Conservation (phyloP, 371 early-diverging fungal genomes). For the Lichtheimia hyalospora region DNA sequence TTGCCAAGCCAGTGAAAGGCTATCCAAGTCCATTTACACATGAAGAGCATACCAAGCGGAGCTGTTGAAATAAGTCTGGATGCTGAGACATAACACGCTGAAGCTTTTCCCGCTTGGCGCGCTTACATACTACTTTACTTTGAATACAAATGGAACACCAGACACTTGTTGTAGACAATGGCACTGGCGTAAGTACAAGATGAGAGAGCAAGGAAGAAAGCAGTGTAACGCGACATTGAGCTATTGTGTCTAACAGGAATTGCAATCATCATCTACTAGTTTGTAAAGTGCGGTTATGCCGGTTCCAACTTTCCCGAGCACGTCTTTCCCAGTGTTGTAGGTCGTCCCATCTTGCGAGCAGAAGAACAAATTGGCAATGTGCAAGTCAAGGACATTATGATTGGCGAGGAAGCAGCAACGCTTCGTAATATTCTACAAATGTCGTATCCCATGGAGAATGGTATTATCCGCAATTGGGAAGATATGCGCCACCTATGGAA, state of each 20-base stretch:
- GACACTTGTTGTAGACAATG: slow-evolving; percentile 93
- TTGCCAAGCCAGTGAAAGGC: no score
- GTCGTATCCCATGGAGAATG: slow-evolving; percentile 98
- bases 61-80: no score
- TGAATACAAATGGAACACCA: slow-evolving; percentile 34
- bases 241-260: neutral
- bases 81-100: no score
- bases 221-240: neutral
- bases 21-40: no score
- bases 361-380: slow-evolving; percentile 85
- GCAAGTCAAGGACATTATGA: slow-evolving; percentile 91
- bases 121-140: neutral
- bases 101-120: no score
- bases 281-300: slow-evolving; percentile 96
- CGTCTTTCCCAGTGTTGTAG: slow-evolving; percentile 96
- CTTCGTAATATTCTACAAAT: slow-evolving; percentile 88
- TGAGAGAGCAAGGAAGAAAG: no score
- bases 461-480: slow-evolving; percentile 97
- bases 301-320: slow-evolving; percentile 95
- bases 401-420: slow-evolving; percentile 95
- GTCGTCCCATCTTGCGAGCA: slow-evolving; percentile 95
- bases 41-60: no score
- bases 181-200: slow-evolving; percentile 82
- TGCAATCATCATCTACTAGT: slow-evolving; percentile 48
- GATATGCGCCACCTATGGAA: slow-evolving; percentile 98